These are phyloP conservation scores for Cladosporium sp. DNA, from an alignment of 2,329 filamentous ascomycete species.

Conservation along the genomic window DNA sequence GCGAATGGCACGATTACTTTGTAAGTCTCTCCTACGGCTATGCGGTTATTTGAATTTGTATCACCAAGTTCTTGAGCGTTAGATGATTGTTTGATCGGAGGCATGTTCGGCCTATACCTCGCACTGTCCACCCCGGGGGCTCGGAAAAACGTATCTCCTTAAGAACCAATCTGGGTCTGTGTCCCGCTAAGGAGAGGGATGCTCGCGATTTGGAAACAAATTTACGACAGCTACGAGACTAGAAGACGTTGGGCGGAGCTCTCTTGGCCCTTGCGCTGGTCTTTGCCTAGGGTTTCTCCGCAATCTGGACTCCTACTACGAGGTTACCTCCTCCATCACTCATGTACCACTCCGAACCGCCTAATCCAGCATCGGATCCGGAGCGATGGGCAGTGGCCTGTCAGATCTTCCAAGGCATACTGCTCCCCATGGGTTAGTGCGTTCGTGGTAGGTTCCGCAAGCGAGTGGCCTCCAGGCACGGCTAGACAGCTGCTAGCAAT, in stretches of 20 bases:
- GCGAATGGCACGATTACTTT: background rate
- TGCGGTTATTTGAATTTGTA: background rate
- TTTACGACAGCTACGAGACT: background rate
- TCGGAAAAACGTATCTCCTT: constrained; percentile 20
- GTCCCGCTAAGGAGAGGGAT: background rate
- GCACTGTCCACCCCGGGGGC: background rate
- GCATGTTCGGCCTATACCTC: background rate
- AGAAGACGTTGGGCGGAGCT: constrained; percentile 15
- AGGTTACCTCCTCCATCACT: background rate
- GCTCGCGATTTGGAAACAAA: background rate
- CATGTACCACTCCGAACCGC: background rate
- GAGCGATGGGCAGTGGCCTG: background rate
- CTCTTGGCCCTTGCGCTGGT: background rate
- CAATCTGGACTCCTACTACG: background rate
- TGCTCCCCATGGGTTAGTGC: background rate
- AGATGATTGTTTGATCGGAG: background rate
- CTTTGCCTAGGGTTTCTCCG: constrained; percentile 14
- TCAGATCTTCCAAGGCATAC: background rate
- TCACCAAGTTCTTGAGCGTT: background rate
- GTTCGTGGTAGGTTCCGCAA: background rate
- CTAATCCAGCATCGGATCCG: background rate
- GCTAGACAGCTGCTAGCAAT: constrained; percentile 14
- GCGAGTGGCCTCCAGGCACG: background rate
- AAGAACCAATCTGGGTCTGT: background rate
- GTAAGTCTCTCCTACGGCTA: background rate